Evolutionary conservation across 768 basidiomycete species (phyloP).

Genomic region (Suillus decipiens): DNA sequence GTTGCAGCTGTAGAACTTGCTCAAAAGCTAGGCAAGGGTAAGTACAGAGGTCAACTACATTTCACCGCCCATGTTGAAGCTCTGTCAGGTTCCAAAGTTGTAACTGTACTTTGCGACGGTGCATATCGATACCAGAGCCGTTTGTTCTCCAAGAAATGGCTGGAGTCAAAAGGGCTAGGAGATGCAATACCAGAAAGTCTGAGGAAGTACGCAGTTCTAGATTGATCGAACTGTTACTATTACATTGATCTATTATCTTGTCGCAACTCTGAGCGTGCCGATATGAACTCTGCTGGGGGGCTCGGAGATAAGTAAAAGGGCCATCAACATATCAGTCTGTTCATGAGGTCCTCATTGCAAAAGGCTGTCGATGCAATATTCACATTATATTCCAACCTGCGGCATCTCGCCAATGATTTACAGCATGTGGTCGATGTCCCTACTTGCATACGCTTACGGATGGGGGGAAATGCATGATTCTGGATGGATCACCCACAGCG

Average conservation of each 20-base stretch:
- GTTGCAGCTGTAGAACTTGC: constrained; percentile 92
- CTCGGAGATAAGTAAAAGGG: not conserved
- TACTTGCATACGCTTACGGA: no score
- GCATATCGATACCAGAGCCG: constrained; percentile 97
- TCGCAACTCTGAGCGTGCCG: not conserved
- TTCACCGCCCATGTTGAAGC: constrained; percentile 6
- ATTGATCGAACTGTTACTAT: constrained; percentile 39
- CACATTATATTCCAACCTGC: not conserved
- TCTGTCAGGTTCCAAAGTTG: constrained; percentile 71
- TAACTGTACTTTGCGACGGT: constrained; percentile 91
- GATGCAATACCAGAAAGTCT: constrained; percentile 80
- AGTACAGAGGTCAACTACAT: constrained; percentile 2
- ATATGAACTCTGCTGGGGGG: not conserved
- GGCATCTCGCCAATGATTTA: no score
- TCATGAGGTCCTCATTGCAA: not conserved
- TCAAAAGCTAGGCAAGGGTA: constrained; percentile 80
- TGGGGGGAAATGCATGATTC: no score
- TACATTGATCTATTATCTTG: not conserved
- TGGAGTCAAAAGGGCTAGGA: constrained; percentile 75
- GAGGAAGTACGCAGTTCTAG: constrained; percentile 88
- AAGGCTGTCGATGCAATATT: not conserved
- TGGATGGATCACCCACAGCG: no score
- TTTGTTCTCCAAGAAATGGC: constrained; percentile 92
- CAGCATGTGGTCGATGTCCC: no score
- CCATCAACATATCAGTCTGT: not conserved